Evolutionary conservation across 2,329 filamentous ascomycete species (phyloP), one percentile per base, ranked within the genome.

Genomic region (Penicillium sp.): DNA sequence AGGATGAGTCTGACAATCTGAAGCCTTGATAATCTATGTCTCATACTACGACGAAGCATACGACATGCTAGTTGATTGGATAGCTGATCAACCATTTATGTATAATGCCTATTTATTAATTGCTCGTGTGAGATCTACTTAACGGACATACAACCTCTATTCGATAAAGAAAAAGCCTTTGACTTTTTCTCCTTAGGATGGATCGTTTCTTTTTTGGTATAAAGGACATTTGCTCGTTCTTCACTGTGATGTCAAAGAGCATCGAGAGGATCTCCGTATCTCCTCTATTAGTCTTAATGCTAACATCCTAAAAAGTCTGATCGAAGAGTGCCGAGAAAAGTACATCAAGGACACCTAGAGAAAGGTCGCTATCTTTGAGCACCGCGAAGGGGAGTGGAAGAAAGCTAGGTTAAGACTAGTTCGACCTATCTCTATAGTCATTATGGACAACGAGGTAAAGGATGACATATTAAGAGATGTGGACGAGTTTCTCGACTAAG

Each of bases 401-500:
- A 66, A 67, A 56, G 42, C 64, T 12, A 61, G 58, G 22, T 53
- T 66, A 9, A 66, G 62, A 62, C 59, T 40, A 55, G 44, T 69
- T 60, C 47, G 58, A 57, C 57, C 59, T 13, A 12, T 64, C 33
- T 66, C 55, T 4, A 66, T 26, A 33, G 59, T 66, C 38, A 72
- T 64, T 51, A 68, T 69, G 56, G 63, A 65, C 45, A 49, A 67
- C 38, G 35, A 65, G 61, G 37, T 62, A 58, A 56, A 63, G 53
- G 50, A 63, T 44, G 69, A 75, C 45, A 59, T 79, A 35, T 58
- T 79, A 9, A 62, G 65, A 53, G 75, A 81, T 61, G 68, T 76
- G n/a, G 67, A 76, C 40, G 70, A 76, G 53, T 81, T 79, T 60
- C 74, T 80, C 24, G 71, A 77, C 22, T 2, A 62, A 56, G 45